Percentiles rank a stretch among this genome's conserved stretches.
Evolutionary conservation across 257 asterid species (phyloP).

Genomic region (Handroanthus guayacan): DNA sequence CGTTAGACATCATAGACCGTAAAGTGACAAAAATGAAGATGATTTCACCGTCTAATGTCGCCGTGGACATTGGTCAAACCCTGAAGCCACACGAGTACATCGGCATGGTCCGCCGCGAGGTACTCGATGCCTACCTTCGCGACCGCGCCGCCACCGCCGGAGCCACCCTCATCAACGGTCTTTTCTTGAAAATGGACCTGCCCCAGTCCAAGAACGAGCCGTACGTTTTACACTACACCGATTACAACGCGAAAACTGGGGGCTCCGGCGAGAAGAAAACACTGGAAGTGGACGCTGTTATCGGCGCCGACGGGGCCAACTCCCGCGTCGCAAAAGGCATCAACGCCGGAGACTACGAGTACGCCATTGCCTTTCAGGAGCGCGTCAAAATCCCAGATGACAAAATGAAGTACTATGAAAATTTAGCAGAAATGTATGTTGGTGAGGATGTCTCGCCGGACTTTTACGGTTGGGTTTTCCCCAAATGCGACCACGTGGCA

Average conservation of each 20-base stretch:
- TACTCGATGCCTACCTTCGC: constrained; percentile 85
- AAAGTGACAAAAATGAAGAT: constrained; percentile 91
- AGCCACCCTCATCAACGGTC: constrained; percentile 79
- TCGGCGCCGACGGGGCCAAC: constrained; percentile 98
- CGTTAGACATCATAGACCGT: constrained; percentile 87
- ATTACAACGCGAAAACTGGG: constrained; percentile 66
- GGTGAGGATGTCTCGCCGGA: constrained; percentile 96
- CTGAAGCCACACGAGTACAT: constrained; percentile 92
- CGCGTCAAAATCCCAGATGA: constrained; percentile 80
- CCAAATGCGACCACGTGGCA: constrained; percentile 94
- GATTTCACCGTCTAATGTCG: constrained; percentile 94
- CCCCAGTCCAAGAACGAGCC: constrained; percentile 63
- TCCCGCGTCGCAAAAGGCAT: constrained; percentile 90
- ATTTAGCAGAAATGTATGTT: constrained; percentile 88
- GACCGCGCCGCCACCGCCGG: constrained; percentile 81
- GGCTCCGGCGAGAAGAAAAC: constrained; percentile 75
- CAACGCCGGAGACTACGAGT: constrained; percentile 88
- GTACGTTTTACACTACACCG: constrained; percentile 73
- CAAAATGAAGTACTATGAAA: constrained; percentile 85
- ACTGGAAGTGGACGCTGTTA: constrained; percentile 81
- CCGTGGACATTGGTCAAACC: constrained; percentile 87
- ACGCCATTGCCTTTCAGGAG: constrained; percentile 96
- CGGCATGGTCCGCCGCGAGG: constrained; percentile 97
- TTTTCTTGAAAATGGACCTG: constrained; percentile 80
- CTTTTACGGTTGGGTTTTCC: constrained; percentile 96